Conservation (phyloP, 495 filamentous ascomycete species). For the Penicillium canariense region DNA sequence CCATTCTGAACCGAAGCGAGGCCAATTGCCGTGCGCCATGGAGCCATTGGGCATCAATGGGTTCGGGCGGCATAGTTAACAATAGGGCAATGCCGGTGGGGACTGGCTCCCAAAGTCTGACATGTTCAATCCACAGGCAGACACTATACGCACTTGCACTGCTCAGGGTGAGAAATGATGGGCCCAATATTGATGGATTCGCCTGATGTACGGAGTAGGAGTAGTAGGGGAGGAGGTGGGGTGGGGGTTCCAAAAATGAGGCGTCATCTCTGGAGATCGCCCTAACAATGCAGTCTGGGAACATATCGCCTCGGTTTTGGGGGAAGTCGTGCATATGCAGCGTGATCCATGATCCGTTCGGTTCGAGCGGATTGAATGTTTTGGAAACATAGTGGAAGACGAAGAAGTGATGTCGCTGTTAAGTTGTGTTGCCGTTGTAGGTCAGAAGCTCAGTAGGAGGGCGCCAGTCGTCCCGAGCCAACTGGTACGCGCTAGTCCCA, state of each 20-base stretch:
- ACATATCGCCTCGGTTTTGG: not conserved
- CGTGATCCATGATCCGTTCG: not conserved
- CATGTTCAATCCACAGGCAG: slow-evolving; percentile 37
- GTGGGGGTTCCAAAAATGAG: slow-evolving; percentile 5
- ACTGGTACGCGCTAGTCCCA: slow-evolving; percentile 26
- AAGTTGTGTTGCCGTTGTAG: too few relatives aligned
- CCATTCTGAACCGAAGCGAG: slow-evolving; percentile 23
- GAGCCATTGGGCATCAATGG: slow-evolving; percentile 45
- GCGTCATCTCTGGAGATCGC: slow-evolving; percentile 7
- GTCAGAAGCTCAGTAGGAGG: too few relatives aligned
- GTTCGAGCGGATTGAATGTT: not conserved
- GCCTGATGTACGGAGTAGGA: not conserved
- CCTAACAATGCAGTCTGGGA: slow-evolving; percentile 3
- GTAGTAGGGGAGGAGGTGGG: not conserved
- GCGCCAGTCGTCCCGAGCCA: too few relatives aligned
- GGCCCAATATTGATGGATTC: not conserved
- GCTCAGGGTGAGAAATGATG: slow-evolving; percentile 24
- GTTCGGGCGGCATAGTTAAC: slow-evolving; percentile 22
- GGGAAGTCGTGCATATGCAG: slow-evolving; percentile 8
- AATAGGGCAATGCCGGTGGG: slow-evolving; percentile 19
- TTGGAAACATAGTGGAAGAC: too few relatives aligned
- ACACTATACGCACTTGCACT: slow-evolving; percentile 12
- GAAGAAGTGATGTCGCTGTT: too few relatives aligned
- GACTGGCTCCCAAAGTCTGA: slow-evolving; percentile 31
- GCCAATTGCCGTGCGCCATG: slow-evolving; percentile 34